A percentile compares a stretch with the other conserved stretches of the same genome.
These are phyloP conservation scores for Pleoardoris graminearum DNA, from an alignment of 2,329 filamentous ascomycete species.

Conservation along the genomic window DNA sequence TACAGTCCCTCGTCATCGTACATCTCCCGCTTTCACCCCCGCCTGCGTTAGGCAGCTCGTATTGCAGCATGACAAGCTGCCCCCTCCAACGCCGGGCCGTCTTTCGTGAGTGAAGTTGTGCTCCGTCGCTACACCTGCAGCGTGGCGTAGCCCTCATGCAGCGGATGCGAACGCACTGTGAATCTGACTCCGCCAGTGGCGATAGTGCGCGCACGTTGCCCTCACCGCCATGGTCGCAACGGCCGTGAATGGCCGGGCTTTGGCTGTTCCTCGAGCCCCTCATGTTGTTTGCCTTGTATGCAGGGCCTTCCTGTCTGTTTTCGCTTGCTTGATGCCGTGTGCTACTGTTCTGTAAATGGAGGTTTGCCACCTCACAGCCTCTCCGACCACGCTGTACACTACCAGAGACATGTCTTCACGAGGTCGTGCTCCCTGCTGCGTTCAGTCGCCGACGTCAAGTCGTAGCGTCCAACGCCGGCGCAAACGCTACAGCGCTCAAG, in stretches of 20 bases:
- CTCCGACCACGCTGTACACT: no score
- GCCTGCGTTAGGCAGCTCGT: conserved; percentile 5
- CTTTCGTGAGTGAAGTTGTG: not conserved
- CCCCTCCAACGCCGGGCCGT: not conserved
- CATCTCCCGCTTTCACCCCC: conserved; percentile 11
- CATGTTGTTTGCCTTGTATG: not conserved
- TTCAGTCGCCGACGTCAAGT: conserved; percentile 5
- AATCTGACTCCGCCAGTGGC: conserved; percentile 14
- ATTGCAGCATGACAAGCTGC: not conserved
- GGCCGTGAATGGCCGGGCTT: conserved; percentile 22
- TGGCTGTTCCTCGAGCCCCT: not conserved
- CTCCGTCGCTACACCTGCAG: conserved; percentile 11
- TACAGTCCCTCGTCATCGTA: conserved; percentile 11
- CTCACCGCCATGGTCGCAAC: conserved; percentile 18
- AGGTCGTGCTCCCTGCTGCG: not conserved
- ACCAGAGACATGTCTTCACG: conserved; percentile 5
- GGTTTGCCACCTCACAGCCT: not conserved
- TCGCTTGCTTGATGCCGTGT: not conserved
- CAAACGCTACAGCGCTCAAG: not conserved
- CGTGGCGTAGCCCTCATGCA: conserved; percentile 1
- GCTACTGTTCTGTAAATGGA: not conserved
- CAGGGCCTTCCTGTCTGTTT: conserved; percentile 3
- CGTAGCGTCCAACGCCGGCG: not conserved
- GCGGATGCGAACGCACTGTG: not conserved
- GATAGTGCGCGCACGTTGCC: conserved; percentile 16